Evolutionary conservation across 2,329 filamentous ascomycete genomes (phyloP).

Genomic region (Fragosphaeria purpurea): DNA sequence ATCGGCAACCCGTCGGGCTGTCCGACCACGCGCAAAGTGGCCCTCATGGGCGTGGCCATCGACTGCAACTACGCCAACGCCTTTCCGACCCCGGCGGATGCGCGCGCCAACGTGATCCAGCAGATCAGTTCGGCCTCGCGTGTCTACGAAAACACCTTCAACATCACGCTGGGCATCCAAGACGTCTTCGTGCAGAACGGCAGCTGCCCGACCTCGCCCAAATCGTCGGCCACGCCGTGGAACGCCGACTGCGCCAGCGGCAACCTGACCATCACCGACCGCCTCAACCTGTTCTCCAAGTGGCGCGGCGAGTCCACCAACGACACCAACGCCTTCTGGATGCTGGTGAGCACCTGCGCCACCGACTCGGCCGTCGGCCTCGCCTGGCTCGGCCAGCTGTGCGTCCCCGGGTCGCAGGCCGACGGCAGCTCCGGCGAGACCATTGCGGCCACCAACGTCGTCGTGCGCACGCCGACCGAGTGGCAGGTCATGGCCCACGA

Average conservation of each 20-base stretch:
- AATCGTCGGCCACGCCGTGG: conserved; percentile 63
- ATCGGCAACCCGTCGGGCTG: conserved; percentile 82
- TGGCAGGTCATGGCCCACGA: conserved; percentile 98
- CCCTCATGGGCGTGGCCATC: conserved; percentile 81
- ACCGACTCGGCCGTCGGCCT: conserved; percentile 80
- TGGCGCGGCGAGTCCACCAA: conserved; percentile 66
- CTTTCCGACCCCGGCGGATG: conserved; percentile 57
- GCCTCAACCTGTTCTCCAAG: conserved; percentile 75
- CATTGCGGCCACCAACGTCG: conserved; percentile 79
- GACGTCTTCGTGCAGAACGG: conserved; percentile 71
- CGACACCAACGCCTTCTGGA: conserved; percentile 90
- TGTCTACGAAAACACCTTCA: conserved; percentile 84
- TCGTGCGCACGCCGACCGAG: conserved; percentile 70
- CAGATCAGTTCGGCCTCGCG: conserved; percentile 80
- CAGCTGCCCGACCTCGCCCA: conserved; percentile 57
- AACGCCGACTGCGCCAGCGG: conserved; percentile 61
- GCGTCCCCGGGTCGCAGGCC: conserved; percentile 48
- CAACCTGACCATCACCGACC: conserved; percentile 57
- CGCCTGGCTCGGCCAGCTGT: conserved; percentile 87
- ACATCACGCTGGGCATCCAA: conserved; percentile 82
- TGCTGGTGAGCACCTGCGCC: conserved; percentile 69
- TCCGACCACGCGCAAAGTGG: conserved; percentile 81
- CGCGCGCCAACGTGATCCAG: conserved; percentile 65
- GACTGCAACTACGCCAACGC: conserved; percentile 78
- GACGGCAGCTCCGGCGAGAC: conserved; percentile 53